Conservation (phyloP, 2,329 filamentous ascomycete genomes). For the Talaromyces sp. region DNA sequence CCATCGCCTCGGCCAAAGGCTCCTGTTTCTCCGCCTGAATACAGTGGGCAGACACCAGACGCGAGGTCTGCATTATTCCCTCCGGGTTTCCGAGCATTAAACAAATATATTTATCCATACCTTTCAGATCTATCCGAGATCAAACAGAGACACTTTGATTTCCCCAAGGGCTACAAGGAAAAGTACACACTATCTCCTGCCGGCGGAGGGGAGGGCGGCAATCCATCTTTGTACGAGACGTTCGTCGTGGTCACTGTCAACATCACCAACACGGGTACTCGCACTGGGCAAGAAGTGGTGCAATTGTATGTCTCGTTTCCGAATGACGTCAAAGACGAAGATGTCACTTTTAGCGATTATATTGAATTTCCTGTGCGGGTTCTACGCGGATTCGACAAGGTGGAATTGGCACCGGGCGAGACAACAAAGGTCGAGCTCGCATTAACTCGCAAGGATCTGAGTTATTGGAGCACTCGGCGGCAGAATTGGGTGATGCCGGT, state of each 20-base stretch:
- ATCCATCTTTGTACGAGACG: conserved; percentile 50
- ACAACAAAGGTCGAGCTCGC: conserved; percentile 54
- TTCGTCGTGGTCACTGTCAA: conserved; percentile 46
- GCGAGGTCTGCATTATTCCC: conserved; percentile 61
- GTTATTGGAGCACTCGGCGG: conserved; percentile 64
- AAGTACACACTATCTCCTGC: conserved; percentile 56
- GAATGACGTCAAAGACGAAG: conserved; percentile 29
- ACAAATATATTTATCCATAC: conserved; percentile 73
- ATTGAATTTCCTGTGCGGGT: conserved; percentile 61
- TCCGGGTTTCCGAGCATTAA: conserved; percentile 55
- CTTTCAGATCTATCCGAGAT: conserved; percentile 52
- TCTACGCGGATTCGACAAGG: conserved; percentile 72
- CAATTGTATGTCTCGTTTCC: conserved; percentile 68
- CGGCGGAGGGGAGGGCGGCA: conserved; percentile 59
- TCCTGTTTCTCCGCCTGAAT: conserved; percentile 51
- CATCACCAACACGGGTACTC: conserved; percentile 49
- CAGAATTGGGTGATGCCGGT: conserved; percentile 68
- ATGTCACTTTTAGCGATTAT: conserved; percentile 30
- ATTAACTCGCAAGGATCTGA: conserved; percentile 66
- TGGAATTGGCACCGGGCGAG: conserved; percentile 55
- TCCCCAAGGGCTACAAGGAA: conserved; percentile 56
- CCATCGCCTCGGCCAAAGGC: conserved; percentile 42
- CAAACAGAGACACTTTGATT: conserved; percentile 43
- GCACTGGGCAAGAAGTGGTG: conserved; percentile 50
- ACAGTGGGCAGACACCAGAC: conserved; percentile 55